Percentiles rank a stretch among this genome's conserved stretches.
phyloP scores from a whole-genome alignment of 2,329 filamentous ascomycete genomes.

The Fusarium austroafricanum region DNA sequence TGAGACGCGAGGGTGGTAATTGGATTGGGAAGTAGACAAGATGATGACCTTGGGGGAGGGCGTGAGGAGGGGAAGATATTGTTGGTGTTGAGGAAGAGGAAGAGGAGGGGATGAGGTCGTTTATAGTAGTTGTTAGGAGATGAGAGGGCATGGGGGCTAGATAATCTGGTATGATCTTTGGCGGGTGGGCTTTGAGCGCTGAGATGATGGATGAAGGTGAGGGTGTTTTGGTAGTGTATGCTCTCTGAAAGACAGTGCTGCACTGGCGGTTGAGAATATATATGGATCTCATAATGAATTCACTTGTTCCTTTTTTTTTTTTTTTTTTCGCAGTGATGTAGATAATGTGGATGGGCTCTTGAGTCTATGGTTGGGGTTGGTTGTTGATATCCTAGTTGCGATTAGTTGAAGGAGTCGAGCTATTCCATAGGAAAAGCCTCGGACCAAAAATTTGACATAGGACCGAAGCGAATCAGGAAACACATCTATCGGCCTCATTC shows the following conservation, averaged over 20 bases:
- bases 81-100: constrained; percentile 22
- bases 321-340: not conserved
- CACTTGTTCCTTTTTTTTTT: no score
- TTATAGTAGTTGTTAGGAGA: constrained; percentile 72
- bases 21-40: constrained; percentile 87
- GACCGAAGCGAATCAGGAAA: no score
- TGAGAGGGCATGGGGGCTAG: constrained; percentile 70
- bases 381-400: not conserved
- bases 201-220: constrained; percentile 23
- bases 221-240: constrained; percentile 16
- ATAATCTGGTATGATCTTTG: constrained; percentile 57
- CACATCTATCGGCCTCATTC: no score
- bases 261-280: constrained; percentile 17
- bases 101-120: constrained; percentile 60
- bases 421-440: constrained; percentile 1
- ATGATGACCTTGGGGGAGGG: constrained; percentile 77
- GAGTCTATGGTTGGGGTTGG: not conserved
- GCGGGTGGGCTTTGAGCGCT: constrained; percentile 42
- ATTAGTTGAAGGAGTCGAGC: not conserved
- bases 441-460: not conserved
- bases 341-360: not conserved
- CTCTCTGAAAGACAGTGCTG: not conserved
- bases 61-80: constrained; percentile 40
- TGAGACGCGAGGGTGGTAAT: constrained; percentile 69
- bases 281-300: constrained; percentile 1